Percentiles rank a stretch among this genome's conserved stretches.
Conservation (phyloP, 2,329 filamentous ascomycete genomes). For the Myriosclerotinia duriaeana region DNA sequence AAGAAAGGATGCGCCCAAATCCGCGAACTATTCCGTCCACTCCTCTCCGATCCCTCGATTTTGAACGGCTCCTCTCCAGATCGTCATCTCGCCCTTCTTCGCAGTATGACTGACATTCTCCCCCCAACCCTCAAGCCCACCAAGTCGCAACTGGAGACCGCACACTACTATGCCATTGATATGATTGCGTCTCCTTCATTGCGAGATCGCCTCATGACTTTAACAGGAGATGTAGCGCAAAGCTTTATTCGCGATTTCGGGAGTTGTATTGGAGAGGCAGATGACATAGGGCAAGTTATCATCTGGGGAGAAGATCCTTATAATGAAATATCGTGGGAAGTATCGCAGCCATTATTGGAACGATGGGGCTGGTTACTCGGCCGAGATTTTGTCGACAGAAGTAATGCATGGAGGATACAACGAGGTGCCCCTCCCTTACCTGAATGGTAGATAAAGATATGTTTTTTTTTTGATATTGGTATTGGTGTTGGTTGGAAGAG, state of each 20-base stretch:
- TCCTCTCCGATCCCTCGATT: conserved; percentile 41
- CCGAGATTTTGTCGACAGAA: conserved; percentile 43
- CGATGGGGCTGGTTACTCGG: conserved; percentile 46
- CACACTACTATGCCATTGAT: conserved; percentile 47
- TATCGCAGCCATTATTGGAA: conserved; percentile 44
- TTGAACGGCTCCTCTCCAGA: conserved; percentile 38
- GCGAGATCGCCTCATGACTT: conserved; percentile 43
- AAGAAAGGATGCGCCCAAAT: conserved; percentile 42
- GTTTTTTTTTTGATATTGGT: background rate
- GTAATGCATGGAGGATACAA: conserved; percentile 46
- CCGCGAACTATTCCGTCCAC: conserved; percentile 41
- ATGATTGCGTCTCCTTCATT: conserved; percentile 45
- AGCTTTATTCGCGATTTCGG: conserved; percentile 44
- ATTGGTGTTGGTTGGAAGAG: background rate
- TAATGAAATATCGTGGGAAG: conserved; percentile 47
- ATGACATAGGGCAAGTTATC: conserved; percentile 44
- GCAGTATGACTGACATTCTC: conserved; percentile 39
- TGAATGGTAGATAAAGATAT: conserved; percentile 36
- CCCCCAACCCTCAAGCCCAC: conserved; percentile 43
- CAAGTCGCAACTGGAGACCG: conserved; percentile 43
- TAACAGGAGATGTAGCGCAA: conserved; percentile 42
- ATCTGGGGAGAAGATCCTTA: conserved; percentile 47
- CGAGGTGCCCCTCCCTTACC: conserved; percentile 42
- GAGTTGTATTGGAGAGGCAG: conserved; percentile 41
- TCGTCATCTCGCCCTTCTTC: conserved; percentile 40